phyloP scores from a whole-genome alignment of 1,139 yeast genomes.

The Geotrichum histeridarum region DNA sequence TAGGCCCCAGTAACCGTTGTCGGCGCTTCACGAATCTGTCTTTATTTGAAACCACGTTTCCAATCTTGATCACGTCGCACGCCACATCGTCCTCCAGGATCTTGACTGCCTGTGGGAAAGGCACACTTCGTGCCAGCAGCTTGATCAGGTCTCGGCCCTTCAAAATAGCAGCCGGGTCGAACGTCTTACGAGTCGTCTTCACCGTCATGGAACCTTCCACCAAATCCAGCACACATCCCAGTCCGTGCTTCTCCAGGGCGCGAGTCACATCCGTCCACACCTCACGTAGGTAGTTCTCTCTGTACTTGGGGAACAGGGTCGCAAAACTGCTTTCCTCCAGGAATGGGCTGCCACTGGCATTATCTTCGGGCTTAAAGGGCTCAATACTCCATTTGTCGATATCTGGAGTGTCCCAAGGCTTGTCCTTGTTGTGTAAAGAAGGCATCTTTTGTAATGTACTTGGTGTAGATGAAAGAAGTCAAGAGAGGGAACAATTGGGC shows the following conservation, averaged over 20 bases:
- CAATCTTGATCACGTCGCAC: conserved; percentile 94
- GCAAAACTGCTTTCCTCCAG: conserved; percentile 93
- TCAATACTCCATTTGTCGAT: conserved; percentile 91
- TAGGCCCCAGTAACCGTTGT: conserved; percentile 94
- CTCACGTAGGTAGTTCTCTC: conserved; percentile 83
- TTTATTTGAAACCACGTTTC: conserved; percentile 80
- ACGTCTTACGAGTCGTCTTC: conserved; percentile 90
- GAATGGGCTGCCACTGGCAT: conserved; percentile 77
- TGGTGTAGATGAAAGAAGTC: neutral
- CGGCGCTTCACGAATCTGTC: conserved; percentile 93
- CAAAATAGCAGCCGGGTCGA: conserved; percentile 87
- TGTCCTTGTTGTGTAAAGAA: conserved; percentile 86
- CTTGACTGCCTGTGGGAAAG: conserved; percentile 93
- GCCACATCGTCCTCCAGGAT: conserved; percentile 88
- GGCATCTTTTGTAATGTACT: conserved; percentile 49
- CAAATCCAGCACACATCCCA: conserved; percentile 77
- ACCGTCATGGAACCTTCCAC: conserved; percentile 98
- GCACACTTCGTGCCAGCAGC: conserved; percentile 90
- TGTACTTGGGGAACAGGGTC: conserved; percentile 92
- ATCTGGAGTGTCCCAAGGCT: conserved; percentile 97
- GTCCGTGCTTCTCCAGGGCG: conserved; percentile 60
- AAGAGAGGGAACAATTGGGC: neutral
- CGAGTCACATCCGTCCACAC: conserved; percentile 92
- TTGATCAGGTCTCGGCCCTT: conserved; percentile 94
- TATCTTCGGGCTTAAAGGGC: conserved; percentile 86